These are phyloP conservation scores for Lolium rigidum DNA, from an alignment of 176 grass and related monocot genomes.

Conservation along the genomic window DNA sequence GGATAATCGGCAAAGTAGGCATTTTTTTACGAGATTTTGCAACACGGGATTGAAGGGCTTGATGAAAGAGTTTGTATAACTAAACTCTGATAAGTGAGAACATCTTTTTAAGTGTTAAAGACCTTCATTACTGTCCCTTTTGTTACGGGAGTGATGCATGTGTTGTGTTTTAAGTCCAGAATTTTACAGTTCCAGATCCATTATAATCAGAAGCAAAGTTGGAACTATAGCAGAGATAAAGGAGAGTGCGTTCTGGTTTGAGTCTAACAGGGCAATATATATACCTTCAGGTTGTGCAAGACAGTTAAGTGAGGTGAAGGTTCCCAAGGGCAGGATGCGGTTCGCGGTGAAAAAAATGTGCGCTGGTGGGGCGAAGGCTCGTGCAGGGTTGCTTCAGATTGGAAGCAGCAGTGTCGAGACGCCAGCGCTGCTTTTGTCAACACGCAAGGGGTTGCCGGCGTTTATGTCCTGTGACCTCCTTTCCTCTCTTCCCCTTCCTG, in stretches of 20 bases:
- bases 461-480: slow-evolving; percentile 81
- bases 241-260: not conserved
- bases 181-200: not conserved
- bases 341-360: slow-evolving; percentile 50
- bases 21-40: not conserved
- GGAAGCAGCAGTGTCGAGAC: slow-evolving; percentile 55
- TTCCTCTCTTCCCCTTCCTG: slow-evolving; percentile 67
- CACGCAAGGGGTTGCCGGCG: slow-evolving; percentile 71
- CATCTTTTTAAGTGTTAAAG: not conserved
- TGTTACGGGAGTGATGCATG: not conserved
- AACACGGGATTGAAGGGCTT: not conserved
- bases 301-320: not conserved
- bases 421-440: slow-evolving; percentile 75
- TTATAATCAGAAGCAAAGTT: not conserved
- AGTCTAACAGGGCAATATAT: not conserved
- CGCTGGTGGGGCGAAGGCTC: slow-evolving; percentile 43
- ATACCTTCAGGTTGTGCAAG: not conserved
- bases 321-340: slow-evolving; percentile 22
- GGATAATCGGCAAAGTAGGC: not conserved
- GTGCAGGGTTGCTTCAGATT: slow-evolving; percentile 43
- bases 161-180: not conserved
- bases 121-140: not conserved
- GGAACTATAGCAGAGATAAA: not conserved
- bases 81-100: not conserved
- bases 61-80: not conserved